phyloP scores from a whole-genome alignment of 768 basidiomycete species.

The Termitomyces sp. region DNA sequence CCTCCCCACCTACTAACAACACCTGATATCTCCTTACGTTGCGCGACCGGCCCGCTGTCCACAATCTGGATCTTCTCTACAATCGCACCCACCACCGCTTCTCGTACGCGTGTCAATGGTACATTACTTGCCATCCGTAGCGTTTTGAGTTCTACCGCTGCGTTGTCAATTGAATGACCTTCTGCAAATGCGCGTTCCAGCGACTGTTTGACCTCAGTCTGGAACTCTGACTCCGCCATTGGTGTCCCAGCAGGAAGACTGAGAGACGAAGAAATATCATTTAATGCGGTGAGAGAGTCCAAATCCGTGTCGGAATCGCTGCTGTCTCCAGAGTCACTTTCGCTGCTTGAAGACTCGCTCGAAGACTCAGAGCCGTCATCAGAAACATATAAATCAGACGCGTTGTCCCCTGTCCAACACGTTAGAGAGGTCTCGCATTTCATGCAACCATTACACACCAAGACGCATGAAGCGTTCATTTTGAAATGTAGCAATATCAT shows the following conservation, averaged over 20 bases:
- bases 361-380: constrained; percentile 56
- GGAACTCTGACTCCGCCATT: constrained; percentile 64
- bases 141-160: constrained; percentile 91
- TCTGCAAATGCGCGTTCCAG: constrained; percentile 91
- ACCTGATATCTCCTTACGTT: constrained; percentile 58
- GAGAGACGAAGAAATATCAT: constrained; percentile 40
- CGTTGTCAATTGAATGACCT: constrained; percentile 88
- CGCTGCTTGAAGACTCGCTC: constrained; percentile 48
- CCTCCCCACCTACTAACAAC: constrained; percentile 78
- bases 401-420: constrained; percentile 45
- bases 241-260: constrained; percentile 30
- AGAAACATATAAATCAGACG: constrained; percentile 55
- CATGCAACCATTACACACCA: constrained; percentile 34
- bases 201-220: constrained; percentile 70
- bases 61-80: constrained; percentile 66
- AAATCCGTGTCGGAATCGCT: constrained; percentile 30
- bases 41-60: constrained; percentile 45
- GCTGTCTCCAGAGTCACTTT: constrained; percentile 35
- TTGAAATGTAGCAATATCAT: constrained; percentile 52
- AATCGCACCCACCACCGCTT: constrained; percentile 83
- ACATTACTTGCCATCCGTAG: constrained; percentile 97
- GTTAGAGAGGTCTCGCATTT: background rate
- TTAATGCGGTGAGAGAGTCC: constrained; percentile 37
- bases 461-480: constrained; percentile 75
- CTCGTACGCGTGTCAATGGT: constrained; percentile 74